Evolutionary conservation across 2,329 filamentous ascomycete genomes (phyloP).

Genomic region (Diaporthe citrichinensis): DNA sequence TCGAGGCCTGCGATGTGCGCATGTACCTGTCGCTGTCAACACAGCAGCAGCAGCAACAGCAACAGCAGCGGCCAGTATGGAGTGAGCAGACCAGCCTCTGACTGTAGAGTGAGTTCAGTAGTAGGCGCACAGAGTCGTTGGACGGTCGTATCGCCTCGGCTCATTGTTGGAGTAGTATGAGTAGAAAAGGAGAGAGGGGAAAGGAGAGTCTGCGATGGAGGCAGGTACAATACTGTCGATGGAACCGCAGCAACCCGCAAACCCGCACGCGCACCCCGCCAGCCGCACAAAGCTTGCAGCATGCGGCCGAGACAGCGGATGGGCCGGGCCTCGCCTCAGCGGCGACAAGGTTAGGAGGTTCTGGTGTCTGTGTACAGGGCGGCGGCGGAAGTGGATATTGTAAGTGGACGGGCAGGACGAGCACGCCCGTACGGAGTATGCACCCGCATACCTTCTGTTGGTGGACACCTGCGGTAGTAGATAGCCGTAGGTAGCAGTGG

Average conservation of each 20-base stretch:
- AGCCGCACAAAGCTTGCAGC: conserved; percentile 31
- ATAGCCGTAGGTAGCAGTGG: neutral
- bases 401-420: neutral
- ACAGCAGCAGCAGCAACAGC: neutral
- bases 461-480: neutral
- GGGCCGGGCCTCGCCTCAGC: conserved; percentile 31
- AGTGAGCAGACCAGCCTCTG: neutral
- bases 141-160: neutral
- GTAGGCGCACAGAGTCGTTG: neutral
- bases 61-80: neutral
- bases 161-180: neutral
- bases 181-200: neutral
- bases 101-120: neutral
- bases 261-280: neutral
- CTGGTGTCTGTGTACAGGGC: conserved; percentile 1
- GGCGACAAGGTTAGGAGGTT: conserved; percentile 6
- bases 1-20: neutral
- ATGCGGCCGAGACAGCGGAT: conserved; percentile 39
- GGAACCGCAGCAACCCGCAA: neutral
- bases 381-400: conserved; percentile 22
- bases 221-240: neutral
- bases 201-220: neutral
- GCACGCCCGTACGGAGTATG: neutral
- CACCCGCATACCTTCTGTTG: neutral
- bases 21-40: conserved; percentile 4